A percentile compares a stretch with the other conserved stretches of the same genome.
Conservation (phyloP, 78 protist species). For the Dictyostelium intermedium region DNA sequence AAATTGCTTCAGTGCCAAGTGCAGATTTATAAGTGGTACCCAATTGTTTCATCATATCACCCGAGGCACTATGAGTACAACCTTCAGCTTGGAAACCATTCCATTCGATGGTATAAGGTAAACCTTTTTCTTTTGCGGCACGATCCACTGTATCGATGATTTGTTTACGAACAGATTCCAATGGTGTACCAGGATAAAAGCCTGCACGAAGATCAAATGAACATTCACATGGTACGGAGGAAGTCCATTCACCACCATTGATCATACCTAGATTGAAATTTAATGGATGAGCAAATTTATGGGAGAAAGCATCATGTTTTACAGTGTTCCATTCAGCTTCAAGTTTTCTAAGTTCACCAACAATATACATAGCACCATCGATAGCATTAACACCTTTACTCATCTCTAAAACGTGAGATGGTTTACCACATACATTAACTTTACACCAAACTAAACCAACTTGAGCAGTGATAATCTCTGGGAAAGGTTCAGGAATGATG, state of each 20-base stretch:
- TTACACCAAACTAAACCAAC: constrained; percentile 72
- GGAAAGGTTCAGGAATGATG: constrained; percentile 72
- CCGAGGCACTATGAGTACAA: not conserved
- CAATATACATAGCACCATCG: constrained; percentile 58
- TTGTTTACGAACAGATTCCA: not conserved
- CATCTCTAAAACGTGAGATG: constrained; percentile 60
- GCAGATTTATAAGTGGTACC: constrained; percentile 12
- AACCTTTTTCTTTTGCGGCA: constrained; percentile 39
- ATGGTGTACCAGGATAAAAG: constrained; percentile 55
- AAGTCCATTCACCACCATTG: constrained; percentile 76
- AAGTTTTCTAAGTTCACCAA: constrained; percentile 27
- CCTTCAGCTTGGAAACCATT: constrained; percentile 82
- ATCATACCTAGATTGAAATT: constrained; percentile 63
- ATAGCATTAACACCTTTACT: constrained; percentile 59
- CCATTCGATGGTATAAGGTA: constrained; percentile 34
- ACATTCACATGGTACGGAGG: constrained; percentile 68
- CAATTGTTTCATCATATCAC: constrained; percentile 19
- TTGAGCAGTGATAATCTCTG: constrained; percentile 53
- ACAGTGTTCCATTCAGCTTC: constrained; percentile 25
- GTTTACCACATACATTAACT: constrained; percentile 48
- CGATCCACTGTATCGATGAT: not conserved
- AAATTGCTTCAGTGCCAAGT: constrained; percentile 1
- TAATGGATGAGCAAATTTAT: constrained; percentile 43
- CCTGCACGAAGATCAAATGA: constrained; percentile 66
- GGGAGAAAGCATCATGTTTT: constrained; percentile 25